phyloP scores from a whole-genome alignment of 2,329 filamentous ascomycete species.

The Curvularia spicifera region DNA sequence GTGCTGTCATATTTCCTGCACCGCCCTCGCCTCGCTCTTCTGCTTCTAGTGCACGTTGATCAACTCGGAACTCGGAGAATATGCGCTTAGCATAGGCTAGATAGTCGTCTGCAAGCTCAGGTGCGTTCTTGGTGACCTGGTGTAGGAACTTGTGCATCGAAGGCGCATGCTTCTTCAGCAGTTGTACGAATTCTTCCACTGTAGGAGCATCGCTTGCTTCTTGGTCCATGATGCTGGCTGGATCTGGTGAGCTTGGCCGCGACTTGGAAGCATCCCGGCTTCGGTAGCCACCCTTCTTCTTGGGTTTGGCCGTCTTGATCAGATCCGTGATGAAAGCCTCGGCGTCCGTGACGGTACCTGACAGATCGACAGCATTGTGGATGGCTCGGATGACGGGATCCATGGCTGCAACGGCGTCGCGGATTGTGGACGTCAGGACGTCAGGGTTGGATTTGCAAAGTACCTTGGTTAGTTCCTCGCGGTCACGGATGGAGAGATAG shows the following conservation, averaged over 20 bases:
- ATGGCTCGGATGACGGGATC: constrained; percentile 76
- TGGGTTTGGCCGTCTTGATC: constrained; percentile 61
- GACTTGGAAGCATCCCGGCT: constrained; percentile 33
- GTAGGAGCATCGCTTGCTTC: constrained; percentile 54
- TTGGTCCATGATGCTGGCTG: constrained; percentile 33
- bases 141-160: constrained; percentile 74
- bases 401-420: constrained; percentile 70
- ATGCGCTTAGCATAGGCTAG: constrained; percentile 65
- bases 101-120: constrained; percentile 68
- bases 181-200: constrained; percentile 73
- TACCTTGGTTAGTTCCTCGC: constrained; percentile 71
- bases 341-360: constrained; percentile 69
- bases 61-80: constrained; percentile 61
- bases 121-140: constrained; percentile 70
- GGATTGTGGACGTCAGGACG: constrained; percentile 71
- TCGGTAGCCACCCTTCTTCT: constrained; percentile 38
- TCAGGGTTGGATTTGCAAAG: constrained; percentile 75
- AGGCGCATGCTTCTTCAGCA: constrained; percentile 69
- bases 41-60: constrained; percentile 26
- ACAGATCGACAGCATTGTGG: constrained; percentile 74
- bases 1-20: constrained; percentile 53
- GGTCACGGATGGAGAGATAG: constrained; percentile 73
- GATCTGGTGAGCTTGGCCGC: constrained; percentile 30
- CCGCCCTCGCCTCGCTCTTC: constrained; percentile 35
- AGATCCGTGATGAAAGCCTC: constrained; percentile 75